Evolutionary conservation across 2,329 filamentous ascomycete genomes (phyloP), one percentile per base, ranked within the genome.

Genomic region (Pseudogymnoascus sp.): DNA sequence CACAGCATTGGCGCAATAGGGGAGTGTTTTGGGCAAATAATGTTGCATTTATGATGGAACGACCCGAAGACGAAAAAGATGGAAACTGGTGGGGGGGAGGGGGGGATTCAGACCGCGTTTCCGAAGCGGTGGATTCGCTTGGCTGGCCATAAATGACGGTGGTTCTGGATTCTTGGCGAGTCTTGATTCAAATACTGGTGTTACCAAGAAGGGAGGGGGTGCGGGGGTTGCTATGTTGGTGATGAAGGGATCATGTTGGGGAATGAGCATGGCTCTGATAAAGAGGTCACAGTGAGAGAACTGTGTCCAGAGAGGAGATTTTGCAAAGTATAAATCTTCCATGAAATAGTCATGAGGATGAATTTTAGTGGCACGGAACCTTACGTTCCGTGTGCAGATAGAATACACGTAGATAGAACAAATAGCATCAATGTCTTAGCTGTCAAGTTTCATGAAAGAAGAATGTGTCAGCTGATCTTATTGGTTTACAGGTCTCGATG

Each of bases 401-500:
- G 34, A 60, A 31, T 60, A 60, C 59, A 40, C 34, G 59, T 60
- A 60, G 59, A 60, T 60, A 60, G 59, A 60, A 38, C 36, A 42
- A 60, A 60, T 60, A 60, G 34, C 59, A 40, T 60, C 59, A 25
- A 25, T 60, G 59, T 42, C 34, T 42, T 38, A 60, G 36, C 34
- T 42, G 25, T 60, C 8, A 12, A 21, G 38, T 25, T 25, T 40
- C 31, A 60, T 25, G 34, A 40, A 60, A 16, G 16, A n/a, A 38
- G 8, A 5, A 16, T 38, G 6, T 7, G 7, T 34, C 28, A 8
- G 28, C 11, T 18, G 28, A 21, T 14, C 2, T 56, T 21, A 21
- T 56, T 56, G 11, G 12, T 31, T 34, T 10, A 36, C 28, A 36
- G n/a, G 11, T 6, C 28, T 18, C 12, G 28, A 18, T 18, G 28